Evolutionary conservation across 768 basidiomycete species (phyloP).

Genomic region (Phylloporus sp.): DNA sequence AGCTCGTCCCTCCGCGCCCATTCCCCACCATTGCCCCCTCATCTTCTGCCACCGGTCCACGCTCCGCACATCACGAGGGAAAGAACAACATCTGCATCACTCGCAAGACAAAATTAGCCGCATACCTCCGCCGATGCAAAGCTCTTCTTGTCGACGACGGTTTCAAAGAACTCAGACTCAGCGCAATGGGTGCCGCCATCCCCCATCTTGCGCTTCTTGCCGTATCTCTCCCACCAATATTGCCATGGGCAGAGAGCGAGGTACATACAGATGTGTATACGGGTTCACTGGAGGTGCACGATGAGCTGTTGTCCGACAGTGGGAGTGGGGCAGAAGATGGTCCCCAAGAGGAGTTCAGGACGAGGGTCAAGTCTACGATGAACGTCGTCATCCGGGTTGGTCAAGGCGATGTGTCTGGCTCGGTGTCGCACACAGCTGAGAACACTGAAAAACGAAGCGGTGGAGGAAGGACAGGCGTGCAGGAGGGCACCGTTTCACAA

Average conservation of each 20-base stretch:
- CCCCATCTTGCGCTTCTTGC: conserved; percentile 71
- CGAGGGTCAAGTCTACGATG: conserved; percentile 68
- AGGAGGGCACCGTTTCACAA: conserved; percentile 8
- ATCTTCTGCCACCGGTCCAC: conserved; percentile 78
- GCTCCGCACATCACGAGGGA: conserved; percentile 73
- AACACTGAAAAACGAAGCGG: conserved; percentile 5
- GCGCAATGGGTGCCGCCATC: conserved; percentile 88
- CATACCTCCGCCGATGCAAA: conserved; percentile 77
- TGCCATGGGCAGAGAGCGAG: conserved; percentile 64
- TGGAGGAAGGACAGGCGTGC: conserved; percentile 7
- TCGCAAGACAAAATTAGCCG: conserved; percentile 67
- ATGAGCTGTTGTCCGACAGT: conserved; percentile 56
- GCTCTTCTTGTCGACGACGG: conserved; percentile 68
- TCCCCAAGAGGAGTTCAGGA: conserved; percentile 51
- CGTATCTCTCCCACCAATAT: conserved; percentile 65
- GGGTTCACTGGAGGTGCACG: conserved; percentile 68
- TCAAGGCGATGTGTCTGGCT: conserved; percentile 40
- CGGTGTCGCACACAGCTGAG: conserved; percentile 1
- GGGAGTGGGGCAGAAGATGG: conserved; percentile 56
- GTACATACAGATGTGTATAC: conserved; percentile 61
- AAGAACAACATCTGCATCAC: conserved; percentile 80
- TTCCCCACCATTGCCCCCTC: conserved; percentile 72
- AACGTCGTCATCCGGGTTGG: conserved; percentile 59
- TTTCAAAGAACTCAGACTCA: conserved; percentile 73
- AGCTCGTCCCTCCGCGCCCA: conserved; percentile 69